Conservation (phyloP, 305 asterid species). For the Fraxinus greggii region DNA sequence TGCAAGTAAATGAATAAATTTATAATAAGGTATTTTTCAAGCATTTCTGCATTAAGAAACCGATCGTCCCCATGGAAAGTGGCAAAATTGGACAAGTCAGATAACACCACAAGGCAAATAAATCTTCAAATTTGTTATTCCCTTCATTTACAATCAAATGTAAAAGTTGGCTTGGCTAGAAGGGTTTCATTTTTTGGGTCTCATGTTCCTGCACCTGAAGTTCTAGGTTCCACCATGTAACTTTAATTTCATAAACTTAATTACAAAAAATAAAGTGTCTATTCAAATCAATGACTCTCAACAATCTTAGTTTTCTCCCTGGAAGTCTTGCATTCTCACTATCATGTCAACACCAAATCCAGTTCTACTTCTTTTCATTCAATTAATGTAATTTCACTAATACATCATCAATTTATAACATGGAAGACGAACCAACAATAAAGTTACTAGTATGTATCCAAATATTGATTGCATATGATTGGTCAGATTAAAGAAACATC, state of each 20-base stretch:
- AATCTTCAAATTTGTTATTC: background rate
- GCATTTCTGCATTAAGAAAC: background rate
- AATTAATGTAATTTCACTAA: background rate
- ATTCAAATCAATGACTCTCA: background rate
- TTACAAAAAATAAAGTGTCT: background rate
- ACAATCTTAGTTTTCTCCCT: background rate
- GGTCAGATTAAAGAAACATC: background rate
- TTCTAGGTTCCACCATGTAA: background rate
- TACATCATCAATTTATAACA: background rate
- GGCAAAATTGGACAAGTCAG: background rate
- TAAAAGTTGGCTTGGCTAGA: background rate
- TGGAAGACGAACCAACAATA: background rate
- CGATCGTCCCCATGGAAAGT: background rate
- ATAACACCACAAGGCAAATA: background rate
- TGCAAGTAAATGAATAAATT: background rate
- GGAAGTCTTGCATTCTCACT: background rate
- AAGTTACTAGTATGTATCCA: background rate
- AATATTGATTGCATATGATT: background rate
- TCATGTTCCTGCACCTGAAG: background rate
- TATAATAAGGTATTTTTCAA: background rate
- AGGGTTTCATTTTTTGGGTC: background rate
- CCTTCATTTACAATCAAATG: background rate
- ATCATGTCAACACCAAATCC: background rate
- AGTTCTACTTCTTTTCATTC: background rate
- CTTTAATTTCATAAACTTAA: background rate